Percentiles rank a stretch among this genome's conserved stretches.
These are phyloP conservation scores for Sphaerulina vaccinii DNA, from an alignment of 2,329 filamentous ascomycete genomes.

Conservation along the genomic window DNA sequence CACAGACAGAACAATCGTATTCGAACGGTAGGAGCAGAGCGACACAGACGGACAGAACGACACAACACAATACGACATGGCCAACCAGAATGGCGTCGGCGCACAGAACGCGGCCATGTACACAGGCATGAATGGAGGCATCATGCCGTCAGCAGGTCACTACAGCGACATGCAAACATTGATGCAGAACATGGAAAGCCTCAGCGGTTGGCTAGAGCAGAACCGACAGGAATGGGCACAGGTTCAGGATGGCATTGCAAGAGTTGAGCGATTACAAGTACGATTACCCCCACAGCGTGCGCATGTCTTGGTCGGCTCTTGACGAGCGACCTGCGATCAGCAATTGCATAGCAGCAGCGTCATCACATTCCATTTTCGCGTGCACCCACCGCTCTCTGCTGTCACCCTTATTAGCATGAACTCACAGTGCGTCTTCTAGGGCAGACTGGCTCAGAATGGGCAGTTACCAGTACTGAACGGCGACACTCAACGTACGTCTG, in stretches of 20 bases:
- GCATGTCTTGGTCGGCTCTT: neutral
- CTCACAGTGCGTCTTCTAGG: constrained; percentile 11
- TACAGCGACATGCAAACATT: constrained; percentile 41
- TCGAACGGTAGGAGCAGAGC: neutral
- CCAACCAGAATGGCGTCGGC: constrained; percentile 31
- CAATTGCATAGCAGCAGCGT: constrained; percentile 4
- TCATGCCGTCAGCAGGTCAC: constrained; percentile 40
- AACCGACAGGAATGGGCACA: constrained; percentile 38
- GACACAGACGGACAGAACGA: neutral
- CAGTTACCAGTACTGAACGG: constrained; percentile 26
- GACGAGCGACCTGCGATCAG: neutral
- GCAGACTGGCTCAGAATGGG: constrained; percentile 26
- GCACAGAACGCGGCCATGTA: constrained; percentile 31
- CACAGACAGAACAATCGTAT: neutral
- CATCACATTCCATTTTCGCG: neutral
- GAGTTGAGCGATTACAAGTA: constrained; percentile 32
- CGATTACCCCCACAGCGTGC: constrained; percentile 1
- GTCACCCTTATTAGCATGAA: neutral
- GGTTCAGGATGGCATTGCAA: constrained; percentile 35
- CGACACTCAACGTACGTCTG: constrained; percentile 26
- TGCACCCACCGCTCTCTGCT: neutral
- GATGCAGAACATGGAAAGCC: constrained; percentile 38
- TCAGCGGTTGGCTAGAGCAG: constrained; percentile 37
- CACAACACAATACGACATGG: constrained; percentile 21
- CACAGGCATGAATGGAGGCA: constrained; percentile 28